phyloP scores from a whole-genome alignment of 331 rosid genomes.

The Saraca asoca region DNA sequence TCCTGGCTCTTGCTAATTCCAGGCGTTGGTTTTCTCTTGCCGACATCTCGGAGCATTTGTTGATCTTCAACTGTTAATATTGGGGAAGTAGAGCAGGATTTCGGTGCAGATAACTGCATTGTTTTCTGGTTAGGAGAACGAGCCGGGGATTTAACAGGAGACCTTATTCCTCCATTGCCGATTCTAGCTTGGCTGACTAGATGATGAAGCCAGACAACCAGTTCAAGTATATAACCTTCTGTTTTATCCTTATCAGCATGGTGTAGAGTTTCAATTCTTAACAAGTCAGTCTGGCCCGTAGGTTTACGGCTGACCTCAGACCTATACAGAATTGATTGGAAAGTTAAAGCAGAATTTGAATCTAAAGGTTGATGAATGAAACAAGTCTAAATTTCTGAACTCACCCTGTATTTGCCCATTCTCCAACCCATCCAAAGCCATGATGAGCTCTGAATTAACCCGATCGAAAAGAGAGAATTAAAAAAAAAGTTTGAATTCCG shows the following conservation, averaged over 20 bases:
- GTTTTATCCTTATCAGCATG: constrained; percentile 88
- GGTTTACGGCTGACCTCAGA: constrained; percentile 75
- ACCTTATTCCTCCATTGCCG: constrained; percentile 73
- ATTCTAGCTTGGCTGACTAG: constrained; percentile 79
- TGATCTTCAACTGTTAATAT: constrained; percentile 79
- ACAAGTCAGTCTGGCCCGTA: constrained; percentile 69
- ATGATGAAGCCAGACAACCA: constrained; percentile 88
- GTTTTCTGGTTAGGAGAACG: constrained; percentile 70
- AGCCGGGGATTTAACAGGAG: constrained; percentile 85
- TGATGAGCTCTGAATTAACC: constrained; percentile 85
- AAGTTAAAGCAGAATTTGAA: constrained; percentile 14
- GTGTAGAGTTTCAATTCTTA: constrained; percentile 89
- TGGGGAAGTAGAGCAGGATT: constrained; percentile 61
- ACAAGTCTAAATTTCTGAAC: constrained; percentile 35
- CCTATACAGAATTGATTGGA: constrained; percentile 49
- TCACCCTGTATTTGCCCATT: constrained; percentile 97
- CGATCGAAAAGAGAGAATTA: constrained; percentile 28
- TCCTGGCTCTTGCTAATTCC: constrained; percentile 99
- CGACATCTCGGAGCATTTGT: constrained; percentile 86
- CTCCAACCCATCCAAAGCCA: constrained; percentile 99
- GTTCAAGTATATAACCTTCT: constrained; percentile 78
- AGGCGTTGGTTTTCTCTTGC: constrained; percentile 82
- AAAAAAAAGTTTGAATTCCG: constrained; percentile 9
- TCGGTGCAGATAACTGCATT: constrained; percentile 47
- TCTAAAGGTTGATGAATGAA: constrained; percentile 15